Base-by-base conservation (phyloP, 129 eudicot genomes). In the Flaveria robusta region DNA sequence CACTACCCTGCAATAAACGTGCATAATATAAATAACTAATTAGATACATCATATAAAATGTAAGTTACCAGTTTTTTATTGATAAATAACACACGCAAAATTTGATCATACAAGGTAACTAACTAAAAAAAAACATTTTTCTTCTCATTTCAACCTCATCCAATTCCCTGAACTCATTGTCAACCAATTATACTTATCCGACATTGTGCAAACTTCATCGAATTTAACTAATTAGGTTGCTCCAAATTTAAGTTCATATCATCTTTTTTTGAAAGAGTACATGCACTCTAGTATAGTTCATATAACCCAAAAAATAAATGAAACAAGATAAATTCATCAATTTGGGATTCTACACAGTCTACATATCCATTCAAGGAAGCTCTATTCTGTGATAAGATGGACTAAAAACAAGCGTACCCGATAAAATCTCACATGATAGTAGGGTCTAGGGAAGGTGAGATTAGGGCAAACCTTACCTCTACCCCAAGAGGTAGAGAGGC, bases 1-100 rank as follows among this genome's bases (percentile, higher is more conserved):
- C 97, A 22, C 68, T 37, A 65, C 87, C 93, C 98, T 94, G 82
- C 73, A 73, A 77, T 26, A 49, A 69, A 70, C 45, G 59, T 70
- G 62, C 13, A 43, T 11, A 37, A 43, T 43, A 43, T 8, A 43
- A 43, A 43, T 43, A 43, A 47, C 12, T 10, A 46, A 13, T 46
- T 13, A 47, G 13, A 47, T 2, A 13, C 52, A 47, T 47, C 13
- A 47, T 9, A 47, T 47, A 13, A 13, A 47, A 47, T 47, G 15
- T 11, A 47, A 3, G 13, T 47, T 47, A 47, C 1, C 52, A 47
- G 18, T 56, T 56, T 54, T n/a, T 16, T 52, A 5, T 4, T 19
- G 13, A 56, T 56, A 47, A 43, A 9, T 19, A 1, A 56, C 64
- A 56, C 9, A 27, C 22, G 1, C 34, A 56, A 22, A 22, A 22